phyloP scores from a whole-genome alignment of 164 flowering plant species.

The Aristolochia fimbriata region DNA sequence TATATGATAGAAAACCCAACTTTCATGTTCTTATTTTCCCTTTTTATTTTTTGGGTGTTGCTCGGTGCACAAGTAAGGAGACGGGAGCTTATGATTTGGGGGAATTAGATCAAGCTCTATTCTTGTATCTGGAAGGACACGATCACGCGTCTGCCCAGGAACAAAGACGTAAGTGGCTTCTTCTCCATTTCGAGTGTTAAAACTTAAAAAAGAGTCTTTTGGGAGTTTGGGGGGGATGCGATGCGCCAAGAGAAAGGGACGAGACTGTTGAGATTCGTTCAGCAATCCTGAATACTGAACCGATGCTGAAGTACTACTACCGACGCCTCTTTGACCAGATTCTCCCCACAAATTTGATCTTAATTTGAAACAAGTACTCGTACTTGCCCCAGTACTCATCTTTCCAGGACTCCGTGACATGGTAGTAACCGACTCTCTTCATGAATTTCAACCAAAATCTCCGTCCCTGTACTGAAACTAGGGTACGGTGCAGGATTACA shows the following conservation, averaged over 20 bases:
- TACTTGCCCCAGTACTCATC: no score
- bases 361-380: no score
- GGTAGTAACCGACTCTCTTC: conserved; percentile 21
- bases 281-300: conserved; percentile 38
- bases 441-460: conserved; percentile 16
- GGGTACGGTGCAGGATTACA: conserved; percentile 15
- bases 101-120: conserved; percentile 92
- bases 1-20: no score
- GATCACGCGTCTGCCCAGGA: conserved; percentile 41
- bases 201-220: no score
- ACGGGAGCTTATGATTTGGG: conserved; percentile 78
- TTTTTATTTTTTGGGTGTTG: conserved; percentile 8
- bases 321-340: conserved; percentile 58
- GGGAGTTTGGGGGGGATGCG: not conserved
- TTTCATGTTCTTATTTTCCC: no score
- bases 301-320: conserved; percentile 31
- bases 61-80: conserved; percentile 39
- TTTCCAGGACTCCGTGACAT: conserved; percentile 20
- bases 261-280: conserved; percentile 10
- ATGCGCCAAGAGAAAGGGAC: conserved; percentile 3
- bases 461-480: conserved; percentile 20
- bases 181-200: not conserved
- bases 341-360: conserved; percentile 4
- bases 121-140: conserved; percentile 79
- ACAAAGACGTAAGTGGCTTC: conserved; percentile 43